Conservation (phyloP, 2,329 filamentous ascomycete genomes). For the Hymenotorrendiella dingleyae region DNA sequence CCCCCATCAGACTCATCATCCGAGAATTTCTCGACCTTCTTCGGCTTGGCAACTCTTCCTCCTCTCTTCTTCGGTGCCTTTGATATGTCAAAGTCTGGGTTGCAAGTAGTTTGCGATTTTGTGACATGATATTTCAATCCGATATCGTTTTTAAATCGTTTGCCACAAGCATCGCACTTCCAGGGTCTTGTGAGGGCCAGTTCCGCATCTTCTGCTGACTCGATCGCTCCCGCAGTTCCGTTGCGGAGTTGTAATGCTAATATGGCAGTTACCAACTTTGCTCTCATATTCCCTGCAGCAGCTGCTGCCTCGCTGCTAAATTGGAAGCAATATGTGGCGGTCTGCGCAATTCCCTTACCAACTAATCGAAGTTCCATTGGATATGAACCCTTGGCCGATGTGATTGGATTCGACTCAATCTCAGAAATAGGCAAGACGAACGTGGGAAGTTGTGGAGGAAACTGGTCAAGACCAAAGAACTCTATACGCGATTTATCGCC, state of each 20-base stretch:
- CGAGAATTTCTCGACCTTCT: background rate
- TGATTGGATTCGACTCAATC: slow-evolving; percentile 22
- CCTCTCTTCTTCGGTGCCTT: background rate
- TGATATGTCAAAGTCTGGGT: slow-evolving; percentile 23
- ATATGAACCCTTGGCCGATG: slow-evolving; percentile 24
- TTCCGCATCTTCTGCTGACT: slow-evolving; percentile 11
- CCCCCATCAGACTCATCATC: slow-evolving; percentile 1
- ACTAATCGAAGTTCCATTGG: slow-evolving; percentile 28
- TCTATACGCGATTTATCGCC: slow-evolving; percentile 18
- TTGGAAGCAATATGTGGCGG: slow-evolving; percentile 22
- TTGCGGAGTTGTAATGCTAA: slow-evolving; percentile 10
- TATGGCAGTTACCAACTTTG: slow-evolving; percentile 25
- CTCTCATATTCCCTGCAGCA: slow-evolving; percentile 22
- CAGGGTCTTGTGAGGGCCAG: slow-evolving; percentile 23
- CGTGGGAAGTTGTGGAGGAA: slow-evolving; percentile 10
- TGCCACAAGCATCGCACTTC: slow-evolving; percentile 25
- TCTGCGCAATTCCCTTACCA: slow-evolving; percentile 6
- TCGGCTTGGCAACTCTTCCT: background rate
- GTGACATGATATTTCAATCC: slow-evolving; percentile 30
- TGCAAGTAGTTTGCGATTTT: slow-evolving; percentile 28
- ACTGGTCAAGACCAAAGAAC: slow-evolving; percentile 16
- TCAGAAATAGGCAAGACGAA: slow-evolving; percentile 16
- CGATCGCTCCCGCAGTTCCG: background rate
- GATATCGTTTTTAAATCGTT: slow-evolving; percentile 28
- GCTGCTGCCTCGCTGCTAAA: slow-evolving; percentile 15